Evolutionary conservation across 1,284 basidiomycete genomes (phyloP).

Genomic region (Trichosporon sp.): DNA sequence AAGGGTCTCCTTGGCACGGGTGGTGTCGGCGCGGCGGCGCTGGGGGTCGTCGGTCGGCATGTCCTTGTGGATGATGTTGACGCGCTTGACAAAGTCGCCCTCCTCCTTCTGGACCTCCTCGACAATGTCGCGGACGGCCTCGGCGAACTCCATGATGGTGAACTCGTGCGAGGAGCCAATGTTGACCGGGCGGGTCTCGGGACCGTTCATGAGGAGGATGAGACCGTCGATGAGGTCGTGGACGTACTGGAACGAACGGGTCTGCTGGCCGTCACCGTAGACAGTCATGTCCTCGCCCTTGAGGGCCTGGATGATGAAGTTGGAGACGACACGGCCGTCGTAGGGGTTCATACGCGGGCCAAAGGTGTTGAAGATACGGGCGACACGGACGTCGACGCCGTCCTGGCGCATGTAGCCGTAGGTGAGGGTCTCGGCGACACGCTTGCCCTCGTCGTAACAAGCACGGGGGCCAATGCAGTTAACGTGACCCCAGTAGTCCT

Average conservation of each 20-base stretch:
- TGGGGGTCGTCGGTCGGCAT: conserved; percentile 94
- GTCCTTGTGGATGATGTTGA: conserved; percentile 77
- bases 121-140: conserved; percentile 82
- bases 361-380: conserved; percentile 84
- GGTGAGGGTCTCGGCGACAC: conserved; percentile 90
- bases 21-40: conserved; percentile 87
- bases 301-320: conserved; percentile 96
- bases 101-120: conserved; percentile 85
- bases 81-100: conserved; percentile 64
- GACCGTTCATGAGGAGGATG: conserved; percentile 89
- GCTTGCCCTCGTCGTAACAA: conserved; percentile 98
- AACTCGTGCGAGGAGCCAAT: conserved; percentile 93
- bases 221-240: conserved; percentile 64
- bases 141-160: conserved; percentile 85
- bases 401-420: conserved; percentile 94
- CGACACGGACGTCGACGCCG: conserved; percentile 90
- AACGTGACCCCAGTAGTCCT: conserved; percentile 97
- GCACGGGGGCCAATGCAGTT: conserved; percentile 96
- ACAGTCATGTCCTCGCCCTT: conserved; percentile 94
- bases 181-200: conserved; percentile 89
- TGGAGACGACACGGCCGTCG: conserved; percentile 95
- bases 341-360: conserved; percentile 78
- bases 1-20: conserved; percentile 80
- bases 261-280: conserved; percentile 94
- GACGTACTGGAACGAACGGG: conserved; percentile 90